phyloP scores from a whole-genome alignment of 2,329 filamentous ascomycete genomes.

The Kalaharituber pfeilii region DNA sequence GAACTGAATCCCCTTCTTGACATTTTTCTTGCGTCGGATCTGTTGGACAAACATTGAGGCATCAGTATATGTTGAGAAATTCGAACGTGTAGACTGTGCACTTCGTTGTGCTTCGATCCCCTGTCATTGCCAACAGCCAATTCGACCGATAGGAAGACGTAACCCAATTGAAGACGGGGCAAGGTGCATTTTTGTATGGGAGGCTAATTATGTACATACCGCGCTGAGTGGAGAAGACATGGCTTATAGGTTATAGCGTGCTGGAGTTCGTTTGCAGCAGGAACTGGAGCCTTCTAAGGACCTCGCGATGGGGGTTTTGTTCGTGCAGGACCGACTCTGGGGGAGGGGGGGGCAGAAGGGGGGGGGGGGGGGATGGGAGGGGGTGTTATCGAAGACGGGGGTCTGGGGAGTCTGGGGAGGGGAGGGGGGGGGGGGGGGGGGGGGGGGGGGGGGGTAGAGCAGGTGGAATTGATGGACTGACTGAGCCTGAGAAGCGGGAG shows the following conservation, averaged over 20 bases:
- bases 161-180: neutral
- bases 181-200: neutral
- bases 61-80: neutral
- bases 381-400: too few relatives aligned
- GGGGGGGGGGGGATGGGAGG: too few relatives aligned
- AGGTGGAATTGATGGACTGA: neutral
- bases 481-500: neutral
- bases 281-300: slow-evolving; percentile 3
- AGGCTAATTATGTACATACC: neutral
- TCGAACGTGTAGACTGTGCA: neutral
- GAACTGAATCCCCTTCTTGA: slow-evolving; percentile 99
- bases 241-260: neutral
- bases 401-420: too few relatives aligned
- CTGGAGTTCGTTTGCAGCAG: slow-evolving; percentile 10
- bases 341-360: too few relatives aligned
- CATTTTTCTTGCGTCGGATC: slow-evolving; percentile 99
- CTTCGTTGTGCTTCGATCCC: neutral
- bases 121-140: neutral
- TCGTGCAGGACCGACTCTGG: slow-evolving; percentile 2
- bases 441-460: slow-evolving; percentile 7
- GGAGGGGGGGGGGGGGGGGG: slow-evolving; percentile 12
- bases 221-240: slow-evolving; percentile 2
- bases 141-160: neutral
- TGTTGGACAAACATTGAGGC: slow-evolving; percentile 26
- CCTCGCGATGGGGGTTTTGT: neutral